These are phyloP conservation scores for Tieghemostelium lacteum DNA, from an alignment of 78 protist species.

Conservation along the genomic window DNA sequence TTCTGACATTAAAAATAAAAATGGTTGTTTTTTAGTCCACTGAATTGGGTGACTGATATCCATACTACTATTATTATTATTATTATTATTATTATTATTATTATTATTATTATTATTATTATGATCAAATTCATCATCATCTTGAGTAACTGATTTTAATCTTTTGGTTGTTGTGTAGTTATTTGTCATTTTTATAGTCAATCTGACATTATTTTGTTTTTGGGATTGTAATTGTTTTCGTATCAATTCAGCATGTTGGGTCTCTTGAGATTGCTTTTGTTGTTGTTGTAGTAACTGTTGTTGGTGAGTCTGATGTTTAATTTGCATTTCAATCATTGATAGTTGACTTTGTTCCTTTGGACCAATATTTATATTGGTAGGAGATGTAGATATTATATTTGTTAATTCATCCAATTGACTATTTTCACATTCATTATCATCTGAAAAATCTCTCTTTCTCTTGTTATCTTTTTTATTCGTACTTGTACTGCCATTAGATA, in stretches of 20 bases:
- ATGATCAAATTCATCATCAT: neutral
- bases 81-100: no score
- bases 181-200: neutral
- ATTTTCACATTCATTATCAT: neutral
- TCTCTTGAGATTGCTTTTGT: neutral
- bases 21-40: constrained; percentile 64
- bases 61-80: no score
- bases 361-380: no score
- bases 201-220: neutral
- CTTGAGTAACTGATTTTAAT: neutral
- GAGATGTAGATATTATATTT: neutral
- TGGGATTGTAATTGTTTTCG: no score
- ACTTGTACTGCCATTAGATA: no score
- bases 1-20: constrained; percentile 34
- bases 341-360: neutral
- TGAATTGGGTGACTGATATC: constrained; percentile 8
- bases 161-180: neutral
- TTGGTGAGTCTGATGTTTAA: neutral
- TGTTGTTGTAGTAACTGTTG: neutral
- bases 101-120: no score
- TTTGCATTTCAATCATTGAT: neutral
- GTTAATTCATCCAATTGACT: neutral
- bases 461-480: no score
- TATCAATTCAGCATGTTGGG: neutral
- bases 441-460: neutral